Evolutionary conservation across 257 asterid genomes (phyloP).

Genomic region (Paulownia fortunei): DNA sequence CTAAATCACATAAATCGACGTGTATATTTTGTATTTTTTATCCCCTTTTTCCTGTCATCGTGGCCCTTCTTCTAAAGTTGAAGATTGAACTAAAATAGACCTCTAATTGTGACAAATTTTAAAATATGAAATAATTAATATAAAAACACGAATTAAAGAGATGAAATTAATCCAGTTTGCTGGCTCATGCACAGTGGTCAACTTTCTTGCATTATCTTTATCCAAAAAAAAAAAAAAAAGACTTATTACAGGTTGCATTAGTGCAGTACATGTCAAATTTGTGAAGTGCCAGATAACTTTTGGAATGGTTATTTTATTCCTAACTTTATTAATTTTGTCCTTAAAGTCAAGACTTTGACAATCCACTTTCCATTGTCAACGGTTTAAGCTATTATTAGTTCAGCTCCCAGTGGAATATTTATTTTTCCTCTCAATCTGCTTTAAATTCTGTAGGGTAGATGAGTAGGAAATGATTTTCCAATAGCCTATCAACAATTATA

Average conservation of each 20-base stretch:
- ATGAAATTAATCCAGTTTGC: not conserved
- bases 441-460: no score
- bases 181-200: constrained; percentile 35
- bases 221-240: no score
- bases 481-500: no score
- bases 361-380: not conserved
- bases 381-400: no score
- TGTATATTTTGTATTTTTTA: not conserved
- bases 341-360: not conserved
- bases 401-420: no score
- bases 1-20: not conserved
- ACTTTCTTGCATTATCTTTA: constrained; percentile 6
- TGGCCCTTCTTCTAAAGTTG: not conserved
- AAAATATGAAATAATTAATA: no score
- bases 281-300: not conserved
- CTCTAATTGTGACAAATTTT: no score
- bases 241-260: no score
- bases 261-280: not conserved
- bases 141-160: no score
- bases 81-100: no score
- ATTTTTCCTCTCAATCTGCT: not conserved
- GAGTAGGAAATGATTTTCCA: no score
- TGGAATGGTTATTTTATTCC: not conserved
- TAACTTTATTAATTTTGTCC: not conserved
- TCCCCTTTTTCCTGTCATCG: not conserved